Percentiles rank a stretch among this genome's conserved stretches.
Evolutionary conservation across 495 filamentous ascomycete genomes (phyloP).

Genomic region (Thermochaetoides thermophila): DNA sequence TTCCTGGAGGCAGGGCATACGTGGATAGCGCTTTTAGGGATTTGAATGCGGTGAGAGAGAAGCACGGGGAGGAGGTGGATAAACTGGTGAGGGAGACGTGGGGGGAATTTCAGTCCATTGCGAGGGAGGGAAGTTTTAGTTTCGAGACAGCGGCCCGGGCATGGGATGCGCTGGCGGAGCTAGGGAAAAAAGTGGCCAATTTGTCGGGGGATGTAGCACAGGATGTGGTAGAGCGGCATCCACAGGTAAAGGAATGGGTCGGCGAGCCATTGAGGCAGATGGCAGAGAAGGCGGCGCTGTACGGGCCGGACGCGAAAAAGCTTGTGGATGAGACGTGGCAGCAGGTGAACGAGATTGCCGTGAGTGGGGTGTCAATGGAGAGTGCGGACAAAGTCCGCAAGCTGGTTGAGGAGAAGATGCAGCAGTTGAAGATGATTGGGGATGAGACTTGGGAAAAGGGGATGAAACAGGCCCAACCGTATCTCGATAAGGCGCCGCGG

Average conservation of each 20-base stretch:
- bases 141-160: conserved; percentile 35
- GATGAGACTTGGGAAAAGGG: conserved; percentile 51
- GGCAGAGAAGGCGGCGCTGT: conserved; percentile 46
- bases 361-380: conserved; percentile 33
- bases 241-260: conserved; percentile 49
- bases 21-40: conserved; percentile 49
- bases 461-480: conserved; percentile 43
- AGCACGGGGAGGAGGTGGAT: conserved; percentile 48
- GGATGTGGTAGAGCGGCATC: conserved; percentile 50
- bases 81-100: conserved; percentile 45
- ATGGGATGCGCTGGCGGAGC: conserved; percentile 38
- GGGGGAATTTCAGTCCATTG: conserved; percentile 36
- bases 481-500: conserved; percentile 50
- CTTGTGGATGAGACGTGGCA: conserved; percentile 50
- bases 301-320: conserved; percentile 55
- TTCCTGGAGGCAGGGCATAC: conserved; percentile 48
- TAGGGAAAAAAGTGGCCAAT: conserved; percentile 33
- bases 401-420: conserved; percentile 47
- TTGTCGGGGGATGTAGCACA: conserved; percentile 40
- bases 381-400: conserved; percentile 38
- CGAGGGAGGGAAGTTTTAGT: conserved; percentile 35
- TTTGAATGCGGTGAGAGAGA: conserved; percentile 41
- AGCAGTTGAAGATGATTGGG: conserved; percentile 44
- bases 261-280: conserved; percentile 46
- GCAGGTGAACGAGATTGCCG: conserved; percentile 40